A percentile compares a stretch with the other conserved stretches of the same genome.
Evolutionary conservation across 2,329 filamentous ascomycete genomes (phyloP).

Genomic region (Colletotrichum lindemuthianum): DNA sequence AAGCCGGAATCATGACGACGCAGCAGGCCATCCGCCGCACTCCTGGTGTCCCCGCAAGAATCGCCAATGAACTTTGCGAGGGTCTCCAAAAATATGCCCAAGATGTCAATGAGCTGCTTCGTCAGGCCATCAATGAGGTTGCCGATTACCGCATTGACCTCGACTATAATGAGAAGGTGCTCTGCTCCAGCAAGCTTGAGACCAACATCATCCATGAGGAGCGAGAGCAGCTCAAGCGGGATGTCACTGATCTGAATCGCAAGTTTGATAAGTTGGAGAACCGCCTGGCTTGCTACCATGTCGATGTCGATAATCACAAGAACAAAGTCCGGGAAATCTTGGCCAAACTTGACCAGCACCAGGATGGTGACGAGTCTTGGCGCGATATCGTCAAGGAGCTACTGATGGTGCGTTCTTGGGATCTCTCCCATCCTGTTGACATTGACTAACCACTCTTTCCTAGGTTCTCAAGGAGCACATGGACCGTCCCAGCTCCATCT

Average conservation of each 20-base stretch:
- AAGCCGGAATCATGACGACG: slow-evolving; percentile 35
- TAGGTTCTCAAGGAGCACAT: slow-evolving; percentile 26
- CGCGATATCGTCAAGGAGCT: slow-evolving; percentile 43
- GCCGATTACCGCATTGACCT: slow-evolving; percentile 44
- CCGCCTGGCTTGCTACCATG: slow-evolving; percentile 35
- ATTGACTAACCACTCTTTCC: slow-evolving; percentile 1
- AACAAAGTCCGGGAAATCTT: slow-evolving; percentile 32
- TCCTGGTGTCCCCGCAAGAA: slow-evolving; percentile 35
- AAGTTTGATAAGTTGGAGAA: slow-evolving; percentile 37
- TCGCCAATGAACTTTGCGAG: slow-evolving; percentile 34
- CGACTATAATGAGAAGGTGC: slow-evolving; percentile 44
- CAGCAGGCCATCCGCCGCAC: slow-evolving; percentile 37
- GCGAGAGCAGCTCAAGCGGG: slow-evolving; percentile 31
- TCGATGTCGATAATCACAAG: slow-evolving; percentile 34
- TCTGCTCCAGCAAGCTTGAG: slow-evolving; percentile 36
- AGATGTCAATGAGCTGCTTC: slow-evolving; percentile 41
- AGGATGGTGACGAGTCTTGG: slow-evolving; percentile 32
- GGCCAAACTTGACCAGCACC: slow-evolving; percentile 28
- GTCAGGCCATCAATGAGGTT: slow-evolving; percentile 35
- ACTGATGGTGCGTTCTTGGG: slow-evolving; percentile 19
- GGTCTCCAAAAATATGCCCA: slow-evolving; percentile 41
- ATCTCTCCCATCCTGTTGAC: not conserved
- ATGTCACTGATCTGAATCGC: slow-evolving; percentile 41
- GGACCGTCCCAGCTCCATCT: slow-evolving; percentile 21
- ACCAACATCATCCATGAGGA: slow-evolving; percentile 31